Conservation (phyloP, 352 stramenopile genomes). For the Pythium plurisporium region DNA sequence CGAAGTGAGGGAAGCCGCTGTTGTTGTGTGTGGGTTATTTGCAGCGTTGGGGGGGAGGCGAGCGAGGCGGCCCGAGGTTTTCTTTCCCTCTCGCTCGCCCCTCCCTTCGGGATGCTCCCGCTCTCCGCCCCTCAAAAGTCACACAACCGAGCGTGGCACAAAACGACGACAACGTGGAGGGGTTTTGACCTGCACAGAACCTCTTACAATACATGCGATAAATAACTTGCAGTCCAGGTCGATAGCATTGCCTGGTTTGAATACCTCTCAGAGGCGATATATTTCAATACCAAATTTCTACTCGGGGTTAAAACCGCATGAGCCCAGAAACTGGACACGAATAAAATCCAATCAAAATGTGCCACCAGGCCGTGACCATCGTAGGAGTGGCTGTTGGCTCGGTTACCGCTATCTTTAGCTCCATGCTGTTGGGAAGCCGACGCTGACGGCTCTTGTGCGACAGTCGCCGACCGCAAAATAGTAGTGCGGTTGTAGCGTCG, state of each 20-base stretch:
- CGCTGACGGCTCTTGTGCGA: neutral
- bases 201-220: slow-evolving; percentile 1
- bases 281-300: slow-evolving; percentile 3
- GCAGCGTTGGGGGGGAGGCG: no score
- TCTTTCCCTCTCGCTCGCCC: slow-evolving; percentile 18
- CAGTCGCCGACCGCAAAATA: neutral
- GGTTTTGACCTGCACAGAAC: neutral
- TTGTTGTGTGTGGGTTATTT: slow-evolving; percentile 22
- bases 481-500: neutral
- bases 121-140: slow-evolving; percentile 21
- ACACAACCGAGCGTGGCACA: slow-evolving; percentile 13
- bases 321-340: slow-evolving; percentile 10
- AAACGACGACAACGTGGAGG: slow-evolving; percentile 7
- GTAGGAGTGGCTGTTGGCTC: neutral
- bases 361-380: slow-evolving; percentile 11
- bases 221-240: slow-evolving; percentile 10
- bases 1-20: slow-evolving; percentile 18
- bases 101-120: slow-evolving; percentile 8
- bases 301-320: neutral
- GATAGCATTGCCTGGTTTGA: no score
- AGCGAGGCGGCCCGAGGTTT: slow-evolving; percentile 5
- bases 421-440: neutral
- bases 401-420: slow-evolving; percentile 18
- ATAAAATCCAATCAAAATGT: slow-evolving; percentile 23
- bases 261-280: neutral